phyloP scores from a whole-genome alignment of 179 eudicot genomes.

The Spergularia azorica region DNA sequence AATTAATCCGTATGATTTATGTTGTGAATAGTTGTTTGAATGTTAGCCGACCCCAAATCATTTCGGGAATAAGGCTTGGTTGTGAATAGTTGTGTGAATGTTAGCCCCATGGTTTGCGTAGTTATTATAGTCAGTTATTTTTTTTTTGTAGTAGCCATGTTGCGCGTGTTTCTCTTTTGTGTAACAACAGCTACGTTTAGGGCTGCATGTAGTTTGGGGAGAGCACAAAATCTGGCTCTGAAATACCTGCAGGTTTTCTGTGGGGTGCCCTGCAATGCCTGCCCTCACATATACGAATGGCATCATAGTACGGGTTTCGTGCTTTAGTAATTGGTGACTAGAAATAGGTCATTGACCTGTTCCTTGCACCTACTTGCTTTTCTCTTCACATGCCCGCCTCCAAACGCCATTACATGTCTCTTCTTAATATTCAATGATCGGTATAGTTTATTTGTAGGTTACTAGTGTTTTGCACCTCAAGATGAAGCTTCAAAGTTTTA shows the following conservation, averaged over 20 bases:
- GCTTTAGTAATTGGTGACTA: constrained; percentile 26
- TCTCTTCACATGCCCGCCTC: constrained; percentile 39
- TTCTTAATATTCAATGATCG: not conserved
- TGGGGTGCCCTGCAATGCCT: constrained; percentile 35
- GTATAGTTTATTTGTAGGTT: not conserved
- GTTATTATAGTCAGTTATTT: too few species aligned
- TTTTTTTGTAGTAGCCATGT: not conserved
- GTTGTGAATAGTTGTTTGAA: too few species aligned
- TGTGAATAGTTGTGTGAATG: too few species aligned
- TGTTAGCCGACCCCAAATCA: too few species aligned
- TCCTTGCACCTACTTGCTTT: constrained; percentile 7
- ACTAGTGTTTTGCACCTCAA: too few species aligned
- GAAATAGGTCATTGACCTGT: constrained; percentile 7
- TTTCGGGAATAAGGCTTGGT: too few species aligned
- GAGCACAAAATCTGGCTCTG: constrained; percentile 35
- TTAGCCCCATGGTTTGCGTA: too few species aligned
- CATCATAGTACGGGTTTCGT: constrained; percentile 46
- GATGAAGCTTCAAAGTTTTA: too few species aligned
- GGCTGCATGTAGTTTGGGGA: constrained; percentile 31
- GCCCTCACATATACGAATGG: constrained; percentile 32
- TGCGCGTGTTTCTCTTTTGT: not conserved
- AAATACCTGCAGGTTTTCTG: constrained; percentile 44
- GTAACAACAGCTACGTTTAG: not conserved
- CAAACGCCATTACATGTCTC: constrained; percentile 37
- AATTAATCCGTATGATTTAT: too few species aligned